Percentiles rank a stretch among this genome's conserved stretches.
Conservation (phyloP, 345 rosid genomes). For the Noccaea caerulescens region DNA sequence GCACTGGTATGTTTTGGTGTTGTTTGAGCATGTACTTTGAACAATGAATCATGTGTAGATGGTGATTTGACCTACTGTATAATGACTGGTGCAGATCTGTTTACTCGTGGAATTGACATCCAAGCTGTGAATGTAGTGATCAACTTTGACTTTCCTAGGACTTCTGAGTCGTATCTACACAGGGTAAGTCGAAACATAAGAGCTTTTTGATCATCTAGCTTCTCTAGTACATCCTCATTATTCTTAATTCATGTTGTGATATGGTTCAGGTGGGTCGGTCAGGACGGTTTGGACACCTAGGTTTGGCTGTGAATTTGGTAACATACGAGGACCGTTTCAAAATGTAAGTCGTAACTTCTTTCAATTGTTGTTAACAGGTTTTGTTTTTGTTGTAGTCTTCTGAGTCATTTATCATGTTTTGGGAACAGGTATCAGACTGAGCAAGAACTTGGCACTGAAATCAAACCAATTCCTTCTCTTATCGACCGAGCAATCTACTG, state of each 20-base stretch:
- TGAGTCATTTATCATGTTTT: constrained; percentile 15
- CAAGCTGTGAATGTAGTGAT: constrained; percentile 99
- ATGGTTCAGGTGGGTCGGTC: constrained; percentile 88
- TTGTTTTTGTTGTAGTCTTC: not conserved
- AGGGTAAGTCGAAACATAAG: constrained; percentile 61
- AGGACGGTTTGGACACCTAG: constrained; percentile 99
- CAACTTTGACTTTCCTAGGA: constrained; percentile 97
- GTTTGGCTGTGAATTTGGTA: constrained; percentile 98
- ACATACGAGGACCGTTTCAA: constrained; percentile 99
- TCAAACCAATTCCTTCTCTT: constrained; percentile 96
- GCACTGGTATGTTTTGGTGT: constrained; percentile 72
- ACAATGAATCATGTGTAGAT: not conserved
- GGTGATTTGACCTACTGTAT: constrained; percentile 13
- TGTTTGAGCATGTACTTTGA: constrained; percentile 23
- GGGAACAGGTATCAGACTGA: constrained; percentile 95
- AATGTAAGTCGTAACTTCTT: constrained; percentile 53
- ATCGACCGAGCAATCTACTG: constrained; percentile 96
- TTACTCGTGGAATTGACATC: constrained; percentile 98
- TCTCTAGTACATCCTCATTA: constrained; percentile 1
- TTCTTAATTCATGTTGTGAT: constrained; percentile 6
- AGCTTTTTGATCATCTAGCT: constrained; percentile 1
- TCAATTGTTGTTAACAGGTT: not conserved
- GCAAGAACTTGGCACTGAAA: constrained; percentile 99
- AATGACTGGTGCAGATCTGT: constrained; percentile 69
- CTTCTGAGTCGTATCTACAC: constrained; percentile 96